A percentile compares a stretch with the other conserved stretches of the same genome.
phyloP scores from a whole-genome alignment of 2,329 filamentous ascomycete species.

The Fusarium sp. region DNA sequence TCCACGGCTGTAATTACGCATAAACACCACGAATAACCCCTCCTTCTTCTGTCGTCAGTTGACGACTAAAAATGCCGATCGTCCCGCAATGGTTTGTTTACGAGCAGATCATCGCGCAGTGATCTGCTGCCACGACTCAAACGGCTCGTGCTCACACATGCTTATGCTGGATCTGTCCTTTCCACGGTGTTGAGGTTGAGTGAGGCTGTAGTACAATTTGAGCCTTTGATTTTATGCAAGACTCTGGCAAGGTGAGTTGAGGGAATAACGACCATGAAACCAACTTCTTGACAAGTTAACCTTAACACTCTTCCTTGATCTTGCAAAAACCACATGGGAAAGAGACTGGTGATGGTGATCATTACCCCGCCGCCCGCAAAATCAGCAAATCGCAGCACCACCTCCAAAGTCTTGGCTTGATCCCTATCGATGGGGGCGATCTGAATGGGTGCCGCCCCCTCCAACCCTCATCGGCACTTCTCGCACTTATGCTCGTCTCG shows the following conservation, averaged over 20 bases:
- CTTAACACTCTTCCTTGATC: slow-evolving; percentile 2
- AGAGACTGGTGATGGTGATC: slow-evolving; percentile 24
- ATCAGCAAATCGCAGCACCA: slow-evolving; percentile 35
- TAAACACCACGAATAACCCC: slow-evolving; percentile 21
- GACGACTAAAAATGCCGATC: slow-evolving; percentile 35
- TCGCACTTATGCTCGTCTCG: slow-evolving; percentile 32
- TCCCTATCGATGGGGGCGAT: slow-evolving; percentile 33
- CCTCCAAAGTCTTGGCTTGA: slow-evolving; percentile 35
- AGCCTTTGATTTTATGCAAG: background rate
- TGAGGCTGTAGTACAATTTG: background rate
- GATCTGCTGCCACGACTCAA: slow-evolving; percentile 42
- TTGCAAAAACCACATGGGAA: slow-evolving; percentile 4
- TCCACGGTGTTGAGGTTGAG: slow-evolving; percentile 16
- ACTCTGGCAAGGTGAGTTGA: background rate
- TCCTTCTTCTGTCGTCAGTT: slow-evolving; percentile 25
- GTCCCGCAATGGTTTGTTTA: slow-evolving; percentile 22
- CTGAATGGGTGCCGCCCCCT: slow-evolving; percentile 39
- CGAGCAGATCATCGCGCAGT: slow-evolving; percentile 37
- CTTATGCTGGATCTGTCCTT: slow-evolving; percentile 30
- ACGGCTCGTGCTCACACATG: slow-evolving; percentile 37
- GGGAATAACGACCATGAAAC: too few relatives aligned
- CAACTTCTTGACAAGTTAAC: background rate
- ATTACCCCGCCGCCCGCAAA: slow-evolving; percentile 14
- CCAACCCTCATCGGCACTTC: slow-evolving; percentile 43
- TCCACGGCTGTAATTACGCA: slow-evolving; percentile 6